Evolutionary conservation across 139 green algal species (phyloP).

Genomic region (Spirogloea muscicola): DNA sequence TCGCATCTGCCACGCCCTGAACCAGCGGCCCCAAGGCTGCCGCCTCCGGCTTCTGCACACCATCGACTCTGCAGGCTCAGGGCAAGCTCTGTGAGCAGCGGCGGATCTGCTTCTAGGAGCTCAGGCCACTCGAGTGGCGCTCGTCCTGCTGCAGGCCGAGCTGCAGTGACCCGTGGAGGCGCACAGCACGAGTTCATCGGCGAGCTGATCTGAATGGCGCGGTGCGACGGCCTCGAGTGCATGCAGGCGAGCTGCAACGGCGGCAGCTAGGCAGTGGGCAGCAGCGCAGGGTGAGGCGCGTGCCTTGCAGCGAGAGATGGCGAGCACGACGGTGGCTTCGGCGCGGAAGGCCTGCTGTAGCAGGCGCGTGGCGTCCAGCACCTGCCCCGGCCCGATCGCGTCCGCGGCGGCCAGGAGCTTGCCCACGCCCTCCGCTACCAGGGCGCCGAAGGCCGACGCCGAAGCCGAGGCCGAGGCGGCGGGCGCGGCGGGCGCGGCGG

Average conservation of each 20-base stretch:
- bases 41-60: conserved; percentile 36
- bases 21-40: conserved; percentile 63
- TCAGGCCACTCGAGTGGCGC: too few relatives aligned
- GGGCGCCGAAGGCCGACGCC: conserved; percentile 28
- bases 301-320: conserved; percentile 37
- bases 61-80: too few relatives aligned
- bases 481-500: conserved; percentile 1
- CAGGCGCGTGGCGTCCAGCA: conserved; percentile 13
- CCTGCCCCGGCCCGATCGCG: conserved; percentile 20
- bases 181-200: too few relatives aligned
- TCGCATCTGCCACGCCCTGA: conserved; percentile 60
- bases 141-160: too few relatives aligned
- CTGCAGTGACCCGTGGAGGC: too few relatives aligned
- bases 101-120: too few relatives aligned
- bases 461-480: background rate
- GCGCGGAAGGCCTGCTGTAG: conserved; percentile 21
- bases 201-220: too few relatives aligned
- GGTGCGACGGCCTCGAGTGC: too few relatives aligned
- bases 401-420: conserved; percentile 21
- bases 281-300: background rate
- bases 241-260: too few relatives aligned
- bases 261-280: too few relatives aligned
- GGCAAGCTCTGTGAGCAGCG: too few relatives aligned
- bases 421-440: conserved; percentile 13
- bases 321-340: conserved; percentile 17